Conservation (phyloP, 768 basidiomycete genomes). For the Lactifluus subvellereus region DNA sequence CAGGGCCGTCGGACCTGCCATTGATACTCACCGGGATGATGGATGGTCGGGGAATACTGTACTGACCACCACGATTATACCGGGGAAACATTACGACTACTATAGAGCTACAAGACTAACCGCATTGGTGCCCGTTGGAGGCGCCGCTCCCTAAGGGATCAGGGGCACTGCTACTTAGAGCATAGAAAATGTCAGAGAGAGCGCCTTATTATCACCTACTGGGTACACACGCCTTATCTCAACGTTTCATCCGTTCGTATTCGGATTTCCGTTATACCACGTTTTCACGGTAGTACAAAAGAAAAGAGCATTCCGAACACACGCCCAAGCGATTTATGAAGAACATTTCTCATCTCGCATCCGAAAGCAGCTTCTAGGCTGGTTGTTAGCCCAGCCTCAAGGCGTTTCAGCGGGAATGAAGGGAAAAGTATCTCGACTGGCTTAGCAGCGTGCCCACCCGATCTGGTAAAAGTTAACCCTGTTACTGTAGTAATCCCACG, state of each 20-base stretch:
- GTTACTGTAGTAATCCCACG: background rate
- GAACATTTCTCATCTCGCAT: slow-evolving; percentile 6
- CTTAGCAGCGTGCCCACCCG: slow-evolving; percentile 1
- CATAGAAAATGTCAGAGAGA: background rate
- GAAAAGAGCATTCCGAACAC: background rate
- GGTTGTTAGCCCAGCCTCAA: background rate
- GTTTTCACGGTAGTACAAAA: slow-evolving; percentile 1
- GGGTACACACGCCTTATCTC: slow-evolving; percentile 1
- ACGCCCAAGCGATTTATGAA: background rate
- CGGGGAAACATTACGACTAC: background rate
- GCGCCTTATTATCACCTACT: slow-evolving; percentile 5
- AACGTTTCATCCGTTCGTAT: background rate
- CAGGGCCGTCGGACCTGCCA: background rate
- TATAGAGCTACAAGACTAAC: slow-evolving; percentile 8
- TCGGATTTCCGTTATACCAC: slow-evolving; percentile 6
- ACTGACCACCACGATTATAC: background rate
- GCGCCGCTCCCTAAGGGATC: background rate
- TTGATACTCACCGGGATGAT: background rate
- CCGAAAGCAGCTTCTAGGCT: slow-evolving; percentile 6
- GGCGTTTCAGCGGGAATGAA: slow-evolving; percentile 14
- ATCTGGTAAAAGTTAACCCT: slow-evolving; percentile 1
- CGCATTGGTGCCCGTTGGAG: slow-evolving; percentile 5
- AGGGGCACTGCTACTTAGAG: background rate
- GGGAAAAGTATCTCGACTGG: background rate
- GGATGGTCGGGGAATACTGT: background rate